Conservation (phyloP, 1,284 basidiomycete species). For the Ceratobasidium sp. region DNA sequence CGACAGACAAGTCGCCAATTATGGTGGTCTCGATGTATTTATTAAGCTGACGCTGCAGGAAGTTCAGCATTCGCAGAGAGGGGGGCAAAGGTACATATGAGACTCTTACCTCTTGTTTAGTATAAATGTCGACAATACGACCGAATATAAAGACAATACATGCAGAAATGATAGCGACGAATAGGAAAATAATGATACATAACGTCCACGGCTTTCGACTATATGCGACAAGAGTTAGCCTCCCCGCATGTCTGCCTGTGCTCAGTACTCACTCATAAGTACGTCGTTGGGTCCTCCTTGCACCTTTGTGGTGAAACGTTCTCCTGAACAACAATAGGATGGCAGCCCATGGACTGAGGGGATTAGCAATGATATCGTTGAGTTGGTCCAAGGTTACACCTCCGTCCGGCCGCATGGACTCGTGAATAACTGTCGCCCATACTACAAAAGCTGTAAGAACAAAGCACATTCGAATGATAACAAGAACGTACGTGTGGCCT, state of each 20-base stretch:
- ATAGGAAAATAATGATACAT: conserved; percentile 18
- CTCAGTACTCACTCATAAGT: conserved; percentile 15
- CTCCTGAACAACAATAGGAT: conserved; percentile 16
- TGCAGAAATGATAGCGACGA: conserved; percentile 9
- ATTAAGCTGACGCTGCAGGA: neutral
- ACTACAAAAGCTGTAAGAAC: neutral
- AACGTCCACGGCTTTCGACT: conserved; percentile 35
- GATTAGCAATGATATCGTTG: conserved; percentile 13
- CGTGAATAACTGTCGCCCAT: conserved; percentile 31
- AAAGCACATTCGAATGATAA: neutral
- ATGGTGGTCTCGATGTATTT: conserved; percentile 21
- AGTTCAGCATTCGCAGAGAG: neutral
- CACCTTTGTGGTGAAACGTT: conserved; percentile 27
- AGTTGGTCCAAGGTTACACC: conserved; percentile 29
- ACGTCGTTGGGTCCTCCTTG: conserved; percentile 13
- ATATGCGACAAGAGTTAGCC: neutral
- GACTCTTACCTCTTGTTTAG: conserved; percentile 22
- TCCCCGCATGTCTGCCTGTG: too few species aligned
- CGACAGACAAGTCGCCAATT: conserved; percentile 14
- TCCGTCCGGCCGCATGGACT: conserved; percentile 29
- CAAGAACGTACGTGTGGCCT: conserved; percentile 9
- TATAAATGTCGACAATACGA: conserved; percentile 34
- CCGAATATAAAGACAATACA: conserved; percentile 35
- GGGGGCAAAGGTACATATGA: too few species aligned
- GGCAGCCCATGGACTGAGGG: conserved; percentile 21